phyloP scores from a whole-genome alignment of 257 asterid species.

The Solanum gandarillasii region DNA sequence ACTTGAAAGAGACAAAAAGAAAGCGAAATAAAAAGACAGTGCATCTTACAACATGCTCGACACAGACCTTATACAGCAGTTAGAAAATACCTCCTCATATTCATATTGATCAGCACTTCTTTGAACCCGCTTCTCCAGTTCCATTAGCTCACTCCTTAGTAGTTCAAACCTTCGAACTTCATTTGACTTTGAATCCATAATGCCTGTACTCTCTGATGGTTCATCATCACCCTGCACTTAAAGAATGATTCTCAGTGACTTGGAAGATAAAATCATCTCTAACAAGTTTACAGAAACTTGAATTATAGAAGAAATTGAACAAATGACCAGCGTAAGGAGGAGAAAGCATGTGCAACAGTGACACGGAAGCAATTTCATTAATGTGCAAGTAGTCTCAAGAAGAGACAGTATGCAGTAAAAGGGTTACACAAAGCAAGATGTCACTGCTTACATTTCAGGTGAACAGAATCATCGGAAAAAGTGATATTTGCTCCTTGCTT shows the following conservation, averaged over 20 bases:
- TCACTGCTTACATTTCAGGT: not conserved
- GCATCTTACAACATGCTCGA: constrained; percentile 2
- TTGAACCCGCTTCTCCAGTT: constrained; percentile 85
- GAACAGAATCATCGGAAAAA: not conserved
- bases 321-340: not conserved
- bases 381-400: not conserved
- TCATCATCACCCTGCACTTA: constrained; percentile 40
- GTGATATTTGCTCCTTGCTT: not conserved
- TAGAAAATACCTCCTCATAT: constrained; percentile 50
- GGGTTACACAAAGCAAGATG: not conserved
- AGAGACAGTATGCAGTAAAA: not conserved
- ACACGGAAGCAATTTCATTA: not conserved
- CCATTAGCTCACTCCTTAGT: constrained; percentile 71
- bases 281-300: not conserved
- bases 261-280: not conserved
- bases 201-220: constrained; percentile 21
- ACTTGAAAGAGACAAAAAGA: not conserved
- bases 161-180: constrained; percentile 78
- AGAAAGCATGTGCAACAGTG: not conserved
- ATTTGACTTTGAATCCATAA: constrained; percentile 37
- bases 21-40: not conserved
- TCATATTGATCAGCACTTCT: constrained; percentile 52
- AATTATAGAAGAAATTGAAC: not conserved
- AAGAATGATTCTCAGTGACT: not conserved
- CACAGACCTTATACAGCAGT: not conserved